A percentile compares a stretch with the other conserved stretches of the same genome.
Conservation (phyloP, 1,284 basidiomycete genomes). For the Apiotrichum siamense region DNA sequence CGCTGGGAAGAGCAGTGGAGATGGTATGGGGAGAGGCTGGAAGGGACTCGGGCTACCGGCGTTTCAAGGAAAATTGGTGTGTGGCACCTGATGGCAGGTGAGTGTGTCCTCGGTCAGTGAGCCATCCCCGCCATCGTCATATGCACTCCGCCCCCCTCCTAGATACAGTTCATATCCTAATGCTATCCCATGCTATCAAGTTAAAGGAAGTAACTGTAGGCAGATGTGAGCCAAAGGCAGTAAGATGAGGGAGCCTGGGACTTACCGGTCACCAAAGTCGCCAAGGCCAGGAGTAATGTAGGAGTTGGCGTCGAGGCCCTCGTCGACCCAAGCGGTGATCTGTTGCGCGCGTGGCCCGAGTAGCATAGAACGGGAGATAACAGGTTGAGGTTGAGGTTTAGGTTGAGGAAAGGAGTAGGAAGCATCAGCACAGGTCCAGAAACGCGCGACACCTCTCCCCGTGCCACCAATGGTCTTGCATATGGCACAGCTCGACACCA, state of each 20-base stretch:
- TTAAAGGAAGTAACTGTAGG: constrained; percentile 26
- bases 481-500: constrained; percentile 10
- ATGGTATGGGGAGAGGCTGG: too few relatives aligned
- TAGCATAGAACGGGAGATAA: neutral
- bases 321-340: constrained; percentile 96
- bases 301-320: constrained; percentile 71
- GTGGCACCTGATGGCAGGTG: too few relatives aligned
- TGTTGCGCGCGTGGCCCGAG: constrained; percentile 7
- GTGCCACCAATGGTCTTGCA: too few relatives aligned
- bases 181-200: constrained; percentile 3
- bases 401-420: neutral
- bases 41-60: too few relatives aligned
- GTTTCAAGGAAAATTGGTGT: too few relatives aligned
- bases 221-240: neutral
- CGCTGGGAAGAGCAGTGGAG: too few relatives aligned
- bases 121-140: too few relatives aligned
- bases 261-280: constrained; percentile 75
- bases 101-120: too few relatives aligned
- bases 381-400: too few relatives aligned
- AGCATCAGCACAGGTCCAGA: too few relatives aligned
- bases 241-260: neutral
- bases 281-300: constrained; percentile 75
- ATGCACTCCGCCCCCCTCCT: neutral
- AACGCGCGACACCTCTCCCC: too few relatives aligned
- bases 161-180: constrained; percentile 1